Base-by-base conservation (phyloP, 768 basidiomycete species). In the Panaeolus cyanescens region DNA sequence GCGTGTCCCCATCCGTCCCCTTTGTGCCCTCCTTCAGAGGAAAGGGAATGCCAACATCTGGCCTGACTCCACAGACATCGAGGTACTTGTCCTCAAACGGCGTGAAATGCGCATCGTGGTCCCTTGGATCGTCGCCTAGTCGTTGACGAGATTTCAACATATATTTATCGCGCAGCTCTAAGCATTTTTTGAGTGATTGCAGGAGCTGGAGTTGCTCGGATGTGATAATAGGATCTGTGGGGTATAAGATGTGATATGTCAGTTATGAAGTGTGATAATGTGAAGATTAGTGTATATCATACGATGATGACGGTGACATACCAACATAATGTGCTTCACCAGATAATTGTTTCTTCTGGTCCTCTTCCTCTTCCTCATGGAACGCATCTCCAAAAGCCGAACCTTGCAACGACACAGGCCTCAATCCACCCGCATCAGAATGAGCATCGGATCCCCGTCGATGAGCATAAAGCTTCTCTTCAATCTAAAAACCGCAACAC, bases 111-210 rank as follows among this genome's bases (percentile, higher is more conserved):
- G 87, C 91, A 65, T 99, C 97, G 72, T 96, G 86, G 73, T 99
- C 94, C 63, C 85, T 83, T 0, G 97, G 97, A 73, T 99, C 92
- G 75, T 99, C 97, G 2, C 96, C 97, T 3, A 99, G 85, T 58
- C 94, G 83, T 72, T 99, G 97, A 4, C 89, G 83, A 1, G 96
- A 98, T 61, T 85, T 85, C 5, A 79, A 65, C 78, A 97, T 95
- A 78, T 98, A 99, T 76, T 98, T 99, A 78, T 99, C 96, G 28
- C 97, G 91, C 19, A 99, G 80, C 58, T 92, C 87, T 53, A 99
- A 86, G 70, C 96, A 99, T 69, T 81, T 86, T 61, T 90, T 86
- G 70, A 99, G 86, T 1, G 89, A 83, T 62, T 87, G 81, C 62
- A 91, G 87, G 13, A 94, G 79, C 7, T 79, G 74, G 10, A 78